phyloP scores from a whole-genome alignment of 352 stramenopile genomes.

The Phytophthora hibernalis region DNA sequence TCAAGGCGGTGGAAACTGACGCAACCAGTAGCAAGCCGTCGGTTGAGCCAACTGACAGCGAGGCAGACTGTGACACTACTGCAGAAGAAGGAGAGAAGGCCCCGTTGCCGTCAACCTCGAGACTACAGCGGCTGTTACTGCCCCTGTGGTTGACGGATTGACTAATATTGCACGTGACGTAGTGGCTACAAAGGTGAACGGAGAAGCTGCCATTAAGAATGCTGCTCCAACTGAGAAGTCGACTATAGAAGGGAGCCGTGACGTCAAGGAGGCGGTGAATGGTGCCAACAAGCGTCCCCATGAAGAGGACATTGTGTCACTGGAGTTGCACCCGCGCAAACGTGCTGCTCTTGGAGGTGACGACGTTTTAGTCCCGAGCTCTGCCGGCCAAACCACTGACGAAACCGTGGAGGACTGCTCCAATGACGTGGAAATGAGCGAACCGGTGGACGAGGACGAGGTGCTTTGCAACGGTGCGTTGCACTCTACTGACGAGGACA shows the following conservation, averaged over 20 bases:
- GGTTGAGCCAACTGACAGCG: neutral
- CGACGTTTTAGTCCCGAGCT: constrained; percentile 10
- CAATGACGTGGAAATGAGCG: constrained; percentile 43
- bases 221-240: neutral
- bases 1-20: neutral
- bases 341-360: constrained; percentile 24
- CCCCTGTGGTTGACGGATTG: constrained; percentile 1
- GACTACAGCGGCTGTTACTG: constrained; percentile 1
- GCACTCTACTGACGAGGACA: constrained; percentile 26
- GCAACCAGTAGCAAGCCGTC: neutral
- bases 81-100: neutral
- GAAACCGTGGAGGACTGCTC: constrained; percentile 40
- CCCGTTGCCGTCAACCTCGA: neutral
- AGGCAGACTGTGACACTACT: neutral
- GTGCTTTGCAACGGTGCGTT: constrained; percentile 19
- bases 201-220: neutral
- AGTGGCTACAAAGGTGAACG: neutral
- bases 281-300: constrained; percentile 23
- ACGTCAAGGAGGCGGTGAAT: constrained; percentile 2
- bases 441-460: constrained; percentile 26
- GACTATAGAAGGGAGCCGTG: neutral
- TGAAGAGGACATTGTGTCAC: constrained; percentile 13
- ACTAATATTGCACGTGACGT: neutral
- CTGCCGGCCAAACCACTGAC: constrained; percentile 27
- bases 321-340: constrained; percentile 21